A percentile compares a stretch with the other conserved stretches of the same genome.
These are phyloP conservation scores for Exophiala bonariae DNA, from an alignment of 2,329 filamentous ascomycete genomes.

Conservation along the genomic window DNA sequence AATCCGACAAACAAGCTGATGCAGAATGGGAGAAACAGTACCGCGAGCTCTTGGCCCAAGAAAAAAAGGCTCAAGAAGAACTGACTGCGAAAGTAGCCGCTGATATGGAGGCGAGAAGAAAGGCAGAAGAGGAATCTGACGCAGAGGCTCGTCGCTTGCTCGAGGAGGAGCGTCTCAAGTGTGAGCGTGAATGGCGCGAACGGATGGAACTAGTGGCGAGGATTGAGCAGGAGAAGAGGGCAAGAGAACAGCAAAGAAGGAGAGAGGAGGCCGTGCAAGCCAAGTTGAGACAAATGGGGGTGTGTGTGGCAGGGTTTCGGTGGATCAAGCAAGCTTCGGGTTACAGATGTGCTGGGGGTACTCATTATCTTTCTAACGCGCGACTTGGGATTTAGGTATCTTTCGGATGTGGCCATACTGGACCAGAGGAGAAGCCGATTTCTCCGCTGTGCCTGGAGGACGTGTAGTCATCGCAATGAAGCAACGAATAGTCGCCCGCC, in stretches of 20 bases:
- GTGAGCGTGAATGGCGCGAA: not conserved
- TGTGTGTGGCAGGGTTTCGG: slow-evolving; percentile 56
- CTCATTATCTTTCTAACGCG: slow-evolving; percentile 54
- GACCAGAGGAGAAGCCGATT: too few relatives aligned
- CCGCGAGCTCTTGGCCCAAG: not conserved
- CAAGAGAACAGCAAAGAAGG: slow-evolving; percentile 29
- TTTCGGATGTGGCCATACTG: too few relatives aligned
- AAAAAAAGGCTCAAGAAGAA: not conserved
- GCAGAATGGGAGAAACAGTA: not conserved
- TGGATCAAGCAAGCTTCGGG: slow-evolving; percentile 64
- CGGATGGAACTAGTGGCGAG: not conserved
- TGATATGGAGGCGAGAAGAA: not conserved
- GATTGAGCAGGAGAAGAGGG: slow-evolving; percentile 20
- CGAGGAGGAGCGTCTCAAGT: not conserved
- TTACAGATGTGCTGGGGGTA: slow-evolving; percentile 63
- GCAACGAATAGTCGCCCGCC: too few relatives aligned
- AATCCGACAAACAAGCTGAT: not conserved
- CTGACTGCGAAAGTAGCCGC: not conserved
- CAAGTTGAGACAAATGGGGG: slow-evolving; percentile 52
- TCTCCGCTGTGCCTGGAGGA: too few relatives aligned
- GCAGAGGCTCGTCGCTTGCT: not conserved
- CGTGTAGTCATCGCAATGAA: too few relatives aligned
- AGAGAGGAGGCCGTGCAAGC: slow-evolving; percentile 2
- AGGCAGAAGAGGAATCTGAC: not conserved
- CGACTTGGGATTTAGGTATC: slow-evolving; percentile 30